Base-by-base conservation (phyloP, 2,329 filamentous ascomycete species). In the Pyrenochaeta sp. region DNA sequence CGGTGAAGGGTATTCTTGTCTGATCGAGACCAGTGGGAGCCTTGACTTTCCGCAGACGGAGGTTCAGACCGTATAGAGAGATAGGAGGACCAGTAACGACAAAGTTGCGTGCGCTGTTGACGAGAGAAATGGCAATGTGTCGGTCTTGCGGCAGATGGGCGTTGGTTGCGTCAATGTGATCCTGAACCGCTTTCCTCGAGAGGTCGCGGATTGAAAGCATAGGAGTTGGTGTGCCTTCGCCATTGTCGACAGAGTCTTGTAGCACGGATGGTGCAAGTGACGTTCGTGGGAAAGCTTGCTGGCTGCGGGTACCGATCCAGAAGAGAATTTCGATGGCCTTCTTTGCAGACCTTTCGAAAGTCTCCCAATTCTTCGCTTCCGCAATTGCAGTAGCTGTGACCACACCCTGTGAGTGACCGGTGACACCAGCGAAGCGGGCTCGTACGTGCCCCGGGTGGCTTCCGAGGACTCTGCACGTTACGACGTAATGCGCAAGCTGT, bases 171-270 rank as follows among this genome's bases (percentile, higher is more conserved):
- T 98, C 91, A 68, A 99, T 96, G 80, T 98, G 94, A 79, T 94
- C 93, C 80, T 99, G 93, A 12, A 99, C 92, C 67, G 96, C 91
- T 43, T 89, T 86, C 72, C 91, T 88, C 0, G 94, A 90, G 28
- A 99, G 87, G 74, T 99, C 95, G 49, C 95, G 92, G 66, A 99
- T 96, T 72, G 95, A 98, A 66, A 99, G 83, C 95, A 99, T 99
- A 42, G 95, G 96, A 1, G 95, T 98, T 1, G 96, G 95, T 5
- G 86, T 86, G n/a, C 96, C 96, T 81, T 99, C 95, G 51, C 95
- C 94, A 77, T 95, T 90, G 75, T 97, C 94, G 66, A 92, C 86
- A 1, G 95, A 97, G 79, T 99, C 95, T 75, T 94, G 92, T 52
- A 99, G 85, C 73, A 94, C 92, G 44, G 88, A 91, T 0, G 95